phyloP scores from a whole-genome alignment of 1,139 yeast species.

The Pichia sp. region DNA sequence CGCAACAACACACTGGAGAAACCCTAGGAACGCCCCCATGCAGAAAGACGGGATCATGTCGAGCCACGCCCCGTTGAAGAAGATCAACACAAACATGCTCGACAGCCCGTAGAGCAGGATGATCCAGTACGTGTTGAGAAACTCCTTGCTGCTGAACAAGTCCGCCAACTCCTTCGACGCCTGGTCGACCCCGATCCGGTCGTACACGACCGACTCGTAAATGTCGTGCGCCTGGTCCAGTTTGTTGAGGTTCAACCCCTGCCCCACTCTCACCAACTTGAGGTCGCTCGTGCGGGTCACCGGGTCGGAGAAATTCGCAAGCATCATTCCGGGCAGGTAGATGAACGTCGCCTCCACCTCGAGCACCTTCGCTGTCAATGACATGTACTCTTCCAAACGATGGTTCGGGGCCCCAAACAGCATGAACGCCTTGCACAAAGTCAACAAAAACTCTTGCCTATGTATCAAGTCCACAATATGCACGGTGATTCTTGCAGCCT shows the following conservation, averaged over 20 bases:
- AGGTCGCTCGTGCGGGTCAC: constrained; percentile 92
- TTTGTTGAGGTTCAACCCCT: constrained; percentile 77
- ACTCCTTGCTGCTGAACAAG: constrained; percentile 52
- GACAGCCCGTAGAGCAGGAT: constrained; percentile 77
- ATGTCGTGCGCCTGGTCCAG: constrained; percentile 74
- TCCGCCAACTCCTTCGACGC: constrained; percentile 68
- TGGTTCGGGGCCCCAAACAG: constrained; percentile 94
- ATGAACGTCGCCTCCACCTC: constrained; percentile 89
- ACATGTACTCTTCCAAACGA: constrained; percentile 84
- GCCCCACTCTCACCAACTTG: constrained; percentile 75
- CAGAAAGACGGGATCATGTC: constrained; percentile 80
- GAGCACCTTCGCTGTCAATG: constrained; percentile 79
- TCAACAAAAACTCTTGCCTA: constrained; percentile 75
- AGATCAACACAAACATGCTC: constrained; percentile 74
- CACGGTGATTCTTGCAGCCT: constrained; percentile 67
- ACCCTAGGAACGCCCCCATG: constrained; percentile 76
- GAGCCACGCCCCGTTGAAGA: constrained; percentile 84
- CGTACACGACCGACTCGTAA: constrained; percentile 84
- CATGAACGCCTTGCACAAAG: constrained; percentile 87
- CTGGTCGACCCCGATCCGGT: constrained; percentile 77
- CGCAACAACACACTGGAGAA: constrained; percentile 71
- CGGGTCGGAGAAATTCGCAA: constrained; percentile 86
- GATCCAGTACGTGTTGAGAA: constrained; percentile 68
- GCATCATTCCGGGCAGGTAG: constrained; percentile 92
- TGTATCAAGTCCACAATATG: constrained; percentile 90